phyloP scores from a whole-genome alignment of 78 protist species.

The Emiliania huxleyi region DNA sequence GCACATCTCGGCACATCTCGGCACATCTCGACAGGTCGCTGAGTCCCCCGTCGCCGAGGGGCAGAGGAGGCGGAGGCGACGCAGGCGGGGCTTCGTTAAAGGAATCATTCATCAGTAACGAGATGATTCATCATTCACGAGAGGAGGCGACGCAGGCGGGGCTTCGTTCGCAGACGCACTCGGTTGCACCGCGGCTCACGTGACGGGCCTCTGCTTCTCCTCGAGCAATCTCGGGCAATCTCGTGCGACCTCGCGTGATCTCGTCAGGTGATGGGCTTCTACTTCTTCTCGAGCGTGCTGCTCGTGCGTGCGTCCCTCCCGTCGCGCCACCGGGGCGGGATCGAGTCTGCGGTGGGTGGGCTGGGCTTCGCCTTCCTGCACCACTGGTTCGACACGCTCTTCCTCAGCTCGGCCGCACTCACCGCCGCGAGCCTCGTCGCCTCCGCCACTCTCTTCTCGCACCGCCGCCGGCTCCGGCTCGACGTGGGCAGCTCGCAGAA shows the following conservation, averaged over 20 bases:
- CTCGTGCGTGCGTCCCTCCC: slow-evolving; percentile 82
- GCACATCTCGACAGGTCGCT: too few species aligned
- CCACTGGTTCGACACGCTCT: slow-evolving; percentile 82
- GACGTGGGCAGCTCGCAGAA: neutral
- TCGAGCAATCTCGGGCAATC: too few species aligned
- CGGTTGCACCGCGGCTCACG: neutral
- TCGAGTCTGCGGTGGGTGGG: slow-evolving; percentile 60
- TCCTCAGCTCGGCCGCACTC: slow-evolving; percentile 33
- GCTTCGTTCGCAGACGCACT: too few species aligned
- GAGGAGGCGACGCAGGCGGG: too few species aligned
- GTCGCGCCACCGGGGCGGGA: neutral
- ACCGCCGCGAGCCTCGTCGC: neutral
- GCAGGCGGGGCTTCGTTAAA: too few species aligned
- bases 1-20: too few species aligned
- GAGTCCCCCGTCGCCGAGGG: too few species aligned
- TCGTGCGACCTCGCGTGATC: too few species aligned
- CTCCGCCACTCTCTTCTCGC: neutral
- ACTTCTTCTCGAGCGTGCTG: slow-evolving; percentile 77
- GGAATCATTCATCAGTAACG: too few species aligned
- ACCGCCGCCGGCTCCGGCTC: neutral
- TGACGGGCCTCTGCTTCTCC: too few species aligned
- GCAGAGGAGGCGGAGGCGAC: too few species aligned
- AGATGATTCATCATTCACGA: too few species aligned
- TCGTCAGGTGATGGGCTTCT: slow-evolving; percentile 84
- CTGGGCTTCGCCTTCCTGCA: slow-evolving; percentile 77